Evolutionary conservation across 2,329 filamentous ascomycete genomes (phyloP), one percentile per base, ranked within the genome.

Genomic region (Chaetomiaceae sp.): DNA sequence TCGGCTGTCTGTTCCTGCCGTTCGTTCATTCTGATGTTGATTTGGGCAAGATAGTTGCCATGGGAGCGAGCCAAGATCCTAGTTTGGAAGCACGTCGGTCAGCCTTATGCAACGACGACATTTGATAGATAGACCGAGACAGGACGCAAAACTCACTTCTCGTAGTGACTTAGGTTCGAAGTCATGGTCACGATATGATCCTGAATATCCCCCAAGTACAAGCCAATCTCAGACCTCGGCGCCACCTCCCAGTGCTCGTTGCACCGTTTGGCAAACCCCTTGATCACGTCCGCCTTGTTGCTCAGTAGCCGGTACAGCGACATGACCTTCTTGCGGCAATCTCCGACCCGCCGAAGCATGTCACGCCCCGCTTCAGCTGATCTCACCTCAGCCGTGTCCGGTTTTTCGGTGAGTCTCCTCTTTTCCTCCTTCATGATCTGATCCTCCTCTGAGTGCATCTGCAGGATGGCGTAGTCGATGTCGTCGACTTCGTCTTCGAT

Each of bases 111-210:
- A 2, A 10, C 11, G 4, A 20, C 11, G 27, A n/a, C 13, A 4
- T 20, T 13, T 11, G 30, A 14, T 10, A 33, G n/a, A n/a, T 27
- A 18, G 14, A 16, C n/a, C 9, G 27, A 29, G 27, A 33, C 5
- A 14, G 4, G n/a, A 18, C 27, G 10, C 30, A 36, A 7, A 11
- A 29, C 85, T 65, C 76, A 94, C 89, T 91, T 95, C 72, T 99
- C 94, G 65, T 97, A 97, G 68, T 99, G 94, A 60, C 85, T 87
- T 66, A 99, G 73, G 67, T 97, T 99, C 47, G 87, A 89, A 33
- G 92, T 97, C 94, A 99, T 99, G 58, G 94, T 99, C 62, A 99
- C 85, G 62, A 99, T 97, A 68, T 99, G 94, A 74, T 99, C 94
- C 70, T 99, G 94, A 59, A 99, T 99, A 73, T 99, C 94, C 57